Percentiles rank a stretch among this genome's conserved stretches.
Evolutionary conservation across 1,139 yeast species (phyloP).

Genomic region (Petasospora fabianii): DNA sequence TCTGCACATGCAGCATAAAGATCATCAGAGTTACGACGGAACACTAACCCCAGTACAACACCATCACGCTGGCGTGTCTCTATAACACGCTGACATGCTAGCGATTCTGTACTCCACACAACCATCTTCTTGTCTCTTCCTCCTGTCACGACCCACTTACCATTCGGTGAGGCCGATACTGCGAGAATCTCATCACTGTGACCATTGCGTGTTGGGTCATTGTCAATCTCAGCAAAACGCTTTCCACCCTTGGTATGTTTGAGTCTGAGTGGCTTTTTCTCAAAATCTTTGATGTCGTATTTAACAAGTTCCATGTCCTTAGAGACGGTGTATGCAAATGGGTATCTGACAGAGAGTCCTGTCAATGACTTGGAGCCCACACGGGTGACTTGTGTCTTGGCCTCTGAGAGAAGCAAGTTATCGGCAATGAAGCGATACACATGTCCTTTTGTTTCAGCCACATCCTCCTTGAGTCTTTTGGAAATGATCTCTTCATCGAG

Average conservation of each 20-base stretch:
- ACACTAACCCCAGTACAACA: slow-evolving; percentile 66
- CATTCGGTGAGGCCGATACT: slow-evolving; percentile 85
- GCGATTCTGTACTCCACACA: slow-evolving; percentile 80
- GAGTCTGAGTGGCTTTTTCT: slow-evolving; percentile 54
- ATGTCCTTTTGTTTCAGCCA: slow-evolving; percentile 83
- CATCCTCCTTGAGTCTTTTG: slow-evolving; percentile 78
- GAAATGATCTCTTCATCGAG: slow-evolving; percentile 83
- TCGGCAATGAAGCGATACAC: slow-evolving; percentile 67
- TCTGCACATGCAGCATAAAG: slow-evolving; percentile 92
- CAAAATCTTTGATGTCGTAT: slow-evolving; percentile 57
- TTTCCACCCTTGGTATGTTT: slow-evolving; percentile 67
- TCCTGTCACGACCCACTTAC: slow-evolving; percentile 85
- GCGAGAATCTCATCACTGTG: slow-evolving; percentile 75
- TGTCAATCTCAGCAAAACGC: slow-evolving; percentile 47
- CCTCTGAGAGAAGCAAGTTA: slow-evolving; percentile 45
- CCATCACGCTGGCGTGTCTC: slow-evolving; percentile 71
- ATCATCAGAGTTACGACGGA: slow-evolving; percentile 80
- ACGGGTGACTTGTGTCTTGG: slow-evolving; percentile 42
- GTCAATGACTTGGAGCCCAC: slow-evolving; percentile 60
- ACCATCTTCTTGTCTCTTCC: slow-evolving; percentile 77
- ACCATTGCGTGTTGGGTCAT: slow-evolving; percentile 47
- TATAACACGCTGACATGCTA: slow-evolving; percentile 70
- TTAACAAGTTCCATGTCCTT: slow-evolving; percentile 80
- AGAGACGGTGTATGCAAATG: slow-evolving; percentile 68
- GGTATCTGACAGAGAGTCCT: slow-evolving; percentile 32